A percentile compares a stretch with the other conserved stretches of the same genome.
phyloP scores from a whole-genome alignment of 768 basidiomycete genomes.

The Pleurotus tuber-regium region DNA sequence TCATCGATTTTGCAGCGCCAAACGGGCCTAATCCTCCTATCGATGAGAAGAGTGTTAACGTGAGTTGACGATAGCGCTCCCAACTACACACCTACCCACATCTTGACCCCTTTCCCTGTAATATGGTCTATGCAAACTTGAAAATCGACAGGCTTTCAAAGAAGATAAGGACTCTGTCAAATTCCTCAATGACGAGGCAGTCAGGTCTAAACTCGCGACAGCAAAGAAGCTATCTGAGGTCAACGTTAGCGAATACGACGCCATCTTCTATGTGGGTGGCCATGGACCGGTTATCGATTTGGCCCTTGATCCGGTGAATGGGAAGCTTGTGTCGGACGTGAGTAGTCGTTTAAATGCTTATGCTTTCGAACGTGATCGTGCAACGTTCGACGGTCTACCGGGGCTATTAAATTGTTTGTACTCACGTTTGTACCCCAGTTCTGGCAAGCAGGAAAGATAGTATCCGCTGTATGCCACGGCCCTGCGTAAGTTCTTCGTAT shows the following conservation, averaged over 20 bases:
- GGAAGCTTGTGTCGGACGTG: slow-evolving; percentile 55
- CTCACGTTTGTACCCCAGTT: slow-evolving; percentile 39
- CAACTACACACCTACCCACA: background rate
- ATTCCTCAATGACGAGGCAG: slow-evolving; percentile 57
- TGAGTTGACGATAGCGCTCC: no score
- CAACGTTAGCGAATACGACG: slow-evolving; percentile 59
- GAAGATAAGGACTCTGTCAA: slow-evolving; percentile 52
- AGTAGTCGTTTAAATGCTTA: slow-evolving; percentile 15
- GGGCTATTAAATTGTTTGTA: slow-evolving; percentile 2
- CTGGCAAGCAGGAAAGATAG: slow-evolving; percentile 63
- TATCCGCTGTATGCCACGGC: slow-evolving; percentile 79
- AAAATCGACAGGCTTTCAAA: slow-evolving; percentile 40
- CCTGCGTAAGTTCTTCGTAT: slow-evolving; percentile 48
- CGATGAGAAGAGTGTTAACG: slow-evolving; percentile 54
- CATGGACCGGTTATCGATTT: slow-evolving; percentile 79
- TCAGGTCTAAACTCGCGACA: slow-evolving; percentile 47
- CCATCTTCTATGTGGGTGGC: slow-evolving; percentile 78
- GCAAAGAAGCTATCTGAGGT: slow-evolving; percentile 65
- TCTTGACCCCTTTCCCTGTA: background rate
- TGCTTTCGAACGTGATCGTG: no score
- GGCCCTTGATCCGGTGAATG: slow-evolving; percentile 52
- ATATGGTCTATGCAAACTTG: no score
- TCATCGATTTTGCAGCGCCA: slow-evolving; percentile 60
- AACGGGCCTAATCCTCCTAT: slow-evolving; percentile 69
- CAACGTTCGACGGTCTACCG: no score